Evolutionary conservation across 768 basidiomycete genomes (phyloP).

Genomic region (Leccinum barrowsii): DNA sequence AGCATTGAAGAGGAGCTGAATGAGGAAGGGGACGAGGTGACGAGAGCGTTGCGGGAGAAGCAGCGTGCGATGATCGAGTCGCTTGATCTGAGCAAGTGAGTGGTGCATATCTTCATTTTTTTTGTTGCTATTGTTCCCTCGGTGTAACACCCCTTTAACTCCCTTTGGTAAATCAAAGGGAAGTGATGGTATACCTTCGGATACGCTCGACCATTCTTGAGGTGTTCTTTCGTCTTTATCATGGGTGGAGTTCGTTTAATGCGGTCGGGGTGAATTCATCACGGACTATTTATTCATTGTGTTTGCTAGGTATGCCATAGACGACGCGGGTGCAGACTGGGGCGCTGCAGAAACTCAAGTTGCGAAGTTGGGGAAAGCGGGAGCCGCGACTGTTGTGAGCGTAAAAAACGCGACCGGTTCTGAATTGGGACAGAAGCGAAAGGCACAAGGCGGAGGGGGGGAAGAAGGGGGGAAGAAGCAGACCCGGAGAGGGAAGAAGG

Average conservation of each 20-base stretch:
- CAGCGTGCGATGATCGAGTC: conserved; percentile 87
- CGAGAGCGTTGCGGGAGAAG: conserved; percentile 53
- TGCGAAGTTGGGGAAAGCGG: conserved; percentile 39
- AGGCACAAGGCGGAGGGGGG: conserved; percentile 36
- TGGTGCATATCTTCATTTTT: conserved; percentile 6
- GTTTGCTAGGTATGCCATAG: conserved; percentile 64
- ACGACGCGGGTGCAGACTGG: conserved; percentile 71
- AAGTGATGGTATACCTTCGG: neutral
- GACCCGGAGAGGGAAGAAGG: conserved; percentile 44
- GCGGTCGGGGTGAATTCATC: neutral
- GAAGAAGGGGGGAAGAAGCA: conserved; percentile 44
- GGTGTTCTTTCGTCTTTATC: neutral
- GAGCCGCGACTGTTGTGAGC: conserved; percentile 69
- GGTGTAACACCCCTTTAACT: conserved; percentile 8
- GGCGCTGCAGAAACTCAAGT: conserved; percentile 71
- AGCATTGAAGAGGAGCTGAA: conserved; percentile 66
- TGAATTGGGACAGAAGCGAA: conserved; percentile 53
- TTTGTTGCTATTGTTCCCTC: neutral
- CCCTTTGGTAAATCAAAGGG: neutral
- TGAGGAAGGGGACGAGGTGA: conserved; percentile 70
- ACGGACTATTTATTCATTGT: neutral
- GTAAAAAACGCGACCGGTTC: conserved; percentile 45
- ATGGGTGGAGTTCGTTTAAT: neutral
- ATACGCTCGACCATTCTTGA: neutral
- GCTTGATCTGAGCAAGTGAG: conserved; percentile 85